These are phyloP conservation scores for Neofusicoccum laricinum DNA, from an alignment of 2,329 filamentous ascomycete genomes.

Conservation along the genomic window DNA sequence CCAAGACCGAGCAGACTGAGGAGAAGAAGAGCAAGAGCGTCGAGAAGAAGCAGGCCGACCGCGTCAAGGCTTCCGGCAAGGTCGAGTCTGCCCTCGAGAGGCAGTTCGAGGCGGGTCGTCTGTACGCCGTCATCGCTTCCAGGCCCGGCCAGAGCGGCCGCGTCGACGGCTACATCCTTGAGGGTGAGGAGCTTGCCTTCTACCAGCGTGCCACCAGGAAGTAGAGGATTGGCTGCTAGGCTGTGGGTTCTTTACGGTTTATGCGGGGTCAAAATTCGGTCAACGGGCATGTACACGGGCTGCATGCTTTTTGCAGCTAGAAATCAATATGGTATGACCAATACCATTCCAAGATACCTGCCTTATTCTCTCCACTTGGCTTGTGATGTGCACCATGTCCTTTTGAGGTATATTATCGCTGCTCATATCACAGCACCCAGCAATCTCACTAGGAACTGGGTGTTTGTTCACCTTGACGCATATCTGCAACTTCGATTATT, in stretches of 20 bases:
- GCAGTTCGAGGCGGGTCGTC: slow-evolving; percentile 98
- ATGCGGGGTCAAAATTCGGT: slow-evolving; percentile 37
- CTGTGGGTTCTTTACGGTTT: slow-evolving; percentile 40
- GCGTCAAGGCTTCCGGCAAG: slow-evolving; percentile 82
- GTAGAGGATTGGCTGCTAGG: slow-evolving; percentile 56
- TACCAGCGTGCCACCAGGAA: slow-evolving; percentile 99
- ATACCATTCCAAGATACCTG: slow-evolving; percentile 14
- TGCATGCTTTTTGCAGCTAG: slow-evolving; percentile 15
- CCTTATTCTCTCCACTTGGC: not conserved
- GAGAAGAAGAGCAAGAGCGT: slow-evolving; percentile 95
- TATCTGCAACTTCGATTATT: too few relatives aligned
- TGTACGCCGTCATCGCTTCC: slow-evolving; percentile 89
- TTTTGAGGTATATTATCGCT: too few relatives aligned
- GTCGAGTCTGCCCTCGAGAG: slow-evolving; percentile 89
- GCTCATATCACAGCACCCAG: too few relatives aligned
- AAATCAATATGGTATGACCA: slow-evolving; percentile 14
- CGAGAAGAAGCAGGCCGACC: slow-evolving; percentile 92
- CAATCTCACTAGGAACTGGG: too few relatives aligned
- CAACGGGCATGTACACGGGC: slow-evolving; percentile 14
- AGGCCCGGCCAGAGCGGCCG: slow-evolving; percentile 96
- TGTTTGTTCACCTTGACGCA: too few relatives aligned
- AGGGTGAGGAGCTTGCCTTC: slow-evolving; percentile 99
- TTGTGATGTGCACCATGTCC: not conserved
- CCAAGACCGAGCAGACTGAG: slow-evolving; percentile 67
- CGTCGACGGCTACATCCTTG: slow-evolving; percentile 94